Base-by-base conservation (phyloP, 2,329 filamentous ascomycete species). In the Phialemoniopsis sp. region DNA sequence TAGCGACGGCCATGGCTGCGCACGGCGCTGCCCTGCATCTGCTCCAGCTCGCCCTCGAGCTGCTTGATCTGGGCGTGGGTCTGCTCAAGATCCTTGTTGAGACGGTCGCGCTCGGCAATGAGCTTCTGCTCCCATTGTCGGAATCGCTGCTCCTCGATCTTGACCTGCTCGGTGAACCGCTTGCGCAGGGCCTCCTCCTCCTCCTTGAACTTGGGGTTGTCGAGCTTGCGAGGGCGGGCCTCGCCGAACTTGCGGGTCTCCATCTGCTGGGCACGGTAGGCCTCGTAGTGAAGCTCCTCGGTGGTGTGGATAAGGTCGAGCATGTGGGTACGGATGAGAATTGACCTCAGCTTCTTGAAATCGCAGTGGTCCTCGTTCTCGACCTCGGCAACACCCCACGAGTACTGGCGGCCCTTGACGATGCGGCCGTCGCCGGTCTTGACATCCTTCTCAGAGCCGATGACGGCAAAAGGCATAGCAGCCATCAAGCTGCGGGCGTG, bases 131-230 rank as follows among this genome's bases (percentile, higher is more conserved):
- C 93, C 93, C 93, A 98, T 72, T 95, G 87, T 68, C 94, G 83
- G 84, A 98, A 98, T 52, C 93, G 84, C 74, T 95, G 89, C 73
- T 98, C 93, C 76, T 98, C 94, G 59, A 98, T 87, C 87, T 98
- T 98, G 76, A 98, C 93, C 69, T 98, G 93, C 75, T 98, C 93
- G 54, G 93, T 98, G 73, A 98, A 98, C 55, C 94, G 83, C 83
- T 98, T 98, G 71, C 93, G 85, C 51, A 98, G 82, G 46, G 88
- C 87, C 78, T 98, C 93, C 64, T 98, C 93, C 70, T 98, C 93
- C 67, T 98, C 93, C 82, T 98, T 98, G 81, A 97, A 98, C 78
- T 98, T 98, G 72, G 93, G 93, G 78, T 98, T 98, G 74, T 98
- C 93, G 56, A 98, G 78, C 81, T 98, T 98, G 69, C 91, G 80